Evolutionary conservation across 2,329 filamentous ascomycete species (phyloP), one percentile per base, ranked within the genome.

Genomic region (Colletotrichum gigasporum): DNA sequence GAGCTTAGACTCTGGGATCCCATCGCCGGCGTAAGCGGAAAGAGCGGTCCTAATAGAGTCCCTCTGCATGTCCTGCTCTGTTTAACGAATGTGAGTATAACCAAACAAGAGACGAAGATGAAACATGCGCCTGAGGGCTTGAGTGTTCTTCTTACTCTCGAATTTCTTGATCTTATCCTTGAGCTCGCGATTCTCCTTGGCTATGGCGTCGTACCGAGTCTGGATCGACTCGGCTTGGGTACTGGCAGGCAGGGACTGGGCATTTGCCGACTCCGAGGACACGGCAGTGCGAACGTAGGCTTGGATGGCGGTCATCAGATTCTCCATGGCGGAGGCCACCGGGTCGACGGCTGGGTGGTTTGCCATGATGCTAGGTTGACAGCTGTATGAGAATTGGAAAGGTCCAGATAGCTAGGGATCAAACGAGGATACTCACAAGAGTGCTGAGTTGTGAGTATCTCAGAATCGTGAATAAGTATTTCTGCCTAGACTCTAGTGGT

Each of bases 141-240:
- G 18, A 28, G 16, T 20, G 39, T 26, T 30, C 20, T 56, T 53
- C 55, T 64, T 64, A 60, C 61, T 64, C 61, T 64, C 55, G 7
- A 60, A 45, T 32, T 64, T 58, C 32, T 47, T 64, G 7, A 60
- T 18, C 32, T 28, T 52, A 8, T 64, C 61, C 39, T 45, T 64
- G 11, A 64, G 32, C 18, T 52, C 61, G 3, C 18, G 20, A 28
- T 60, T 64, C 41, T 64, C 61, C 26, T 52, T 55, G 11, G 47
- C 6, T 11, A 30, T 55, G 16, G 61, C 28, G 32, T 64, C 61
- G 12, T 44, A 44, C 5, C 39, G 61, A 26, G 32, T 24, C 41
- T 60, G 55, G 12, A 64, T 37, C 12, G 51, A 32, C 6, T 41
- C 26, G 26, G 26, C n/a, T 18, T 34, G 24, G 12, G 55, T 39